Percentiles rank a stretch among this genome's conserved stretches.
phyloP scores from a whole-genome alignment of 495 filamentous ascomycete genomes.

The Amphirosellinia nigrospora region DNA sequence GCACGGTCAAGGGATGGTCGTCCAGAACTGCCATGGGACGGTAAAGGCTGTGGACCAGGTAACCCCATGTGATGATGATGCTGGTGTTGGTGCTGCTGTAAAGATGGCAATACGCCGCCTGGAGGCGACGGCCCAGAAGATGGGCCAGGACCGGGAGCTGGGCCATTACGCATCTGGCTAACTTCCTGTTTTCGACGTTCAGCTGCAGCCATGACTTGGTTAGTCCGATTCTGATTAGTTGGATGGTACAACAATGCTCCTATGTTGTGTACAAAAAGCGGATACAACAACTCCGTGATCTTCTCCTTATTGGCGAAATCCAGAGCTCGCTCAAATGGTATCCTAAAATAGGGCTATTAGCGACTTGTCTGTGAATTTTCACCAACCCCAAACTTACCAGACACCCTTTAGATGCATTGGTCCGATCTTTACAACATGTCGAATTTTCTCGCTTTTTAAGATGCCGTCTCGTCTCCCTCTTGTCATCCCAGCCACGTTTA shows the following conservation, averaged over 20 bases:
- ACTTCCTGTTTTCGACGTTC: constrained; percentile 73
- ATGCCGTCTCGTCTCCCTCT: constrained; percentile 95
- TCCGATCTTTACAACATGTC: constrained; percentile 98
- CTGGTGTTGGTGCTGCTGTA: constrained; percentile 71
- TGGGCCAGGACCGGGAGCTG: constrained; percentile 46
- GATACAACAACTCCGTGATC: constrained; percentile 94
- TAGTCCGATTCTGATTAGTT: constrained; percentile 80
- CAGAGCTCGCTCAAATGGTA: constrained; percentile 93
- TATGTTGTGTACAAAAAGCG: constrained; percentile 97
- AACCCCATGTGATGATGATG: constrained; percentile 79
- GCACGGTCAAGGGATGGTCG: constrained; percentile 80
- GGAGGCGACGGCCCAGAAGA: constrained; percentile 46
- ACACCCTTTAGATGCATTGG: constrained; percentile 99
- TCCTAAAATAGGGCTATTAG: constrained; percentile 62
- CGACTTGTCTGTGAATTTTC: neutral
- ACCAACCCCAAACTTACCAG: constrained; percentile 69
- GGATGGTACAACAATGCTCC: constrained; percentile 93
- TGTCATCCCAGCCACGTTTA: constrained; percentile 98
- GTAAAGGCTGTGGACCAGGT: constrained; percentile 70
- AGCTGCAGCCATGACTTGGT: constrained; percentile 85
- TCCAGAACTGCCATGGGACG: constrained; percentile 71
- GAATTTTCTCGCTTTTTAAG: constrained; percentile 94
- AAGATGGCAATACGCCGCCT: constrained; percentile 62
- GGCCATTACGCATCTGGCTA: constrained; percentile 54
- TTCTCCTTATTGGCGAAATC: constrained; percentile 99